Evolutionary conservation across 495 filamentous ascomycete species (phyloP).

Genomic region (Tuber borchii): DNA sequence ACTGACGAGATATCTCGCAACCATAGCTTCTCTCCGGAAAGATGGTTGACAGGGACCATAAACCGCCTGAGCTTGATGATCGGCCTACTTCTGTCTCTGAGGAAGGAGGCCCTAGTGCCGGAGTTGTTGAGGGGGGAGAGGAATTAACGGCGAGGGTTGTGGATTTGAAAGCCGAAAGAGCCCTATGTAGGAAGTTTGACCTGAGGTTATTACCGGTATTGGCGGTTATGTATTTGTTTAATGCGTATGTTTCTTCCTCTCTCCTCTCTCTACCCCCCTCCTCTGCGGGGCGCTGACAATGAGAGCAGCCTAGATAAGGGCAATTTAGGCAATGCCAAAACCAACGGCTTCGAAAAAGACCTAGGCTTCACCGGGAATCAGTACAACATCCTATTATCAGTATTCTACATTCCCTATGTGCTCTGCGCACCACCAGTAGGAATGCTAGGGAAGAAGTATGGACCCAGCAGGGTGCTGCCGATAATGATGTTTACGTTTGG

Average conservation of each 20-base stretch:
- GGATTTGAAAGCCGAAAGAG: conserved; percentile 51
- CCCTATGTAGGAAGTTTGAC: conserved; percentile 61
- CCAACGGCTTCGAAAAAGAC: conserved; percentile 47
- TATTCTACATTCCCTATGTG: conserved; percentile 76
- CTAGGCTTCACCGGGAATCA: conserved; percentile 55
- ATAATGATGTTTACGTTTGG: conserved; percentile 64
- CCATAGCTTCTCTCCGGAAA: background rate
- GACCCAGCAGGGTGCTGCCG: conserved; percentile 58
- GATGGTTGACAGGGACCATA: conserved; percentile 11
- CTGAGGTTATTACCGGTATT: conserved; percentile 57
- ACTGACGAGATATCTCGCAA: background rate
- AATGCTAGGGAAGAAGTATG: conserved; percentile 63
- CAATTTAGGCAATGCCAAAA: conserved; percentile 66
- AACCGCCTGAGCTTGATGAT: conserved; percentile 3
- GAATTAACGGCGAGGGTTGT: conserved; percentile 36
- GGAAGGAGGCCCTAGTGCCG: background rate
- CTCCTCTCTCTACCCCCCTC: background rate
- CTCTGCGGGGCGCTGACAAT: conserved; percentile 52
- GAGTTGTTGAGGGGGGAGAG: conserved; percentile 9
- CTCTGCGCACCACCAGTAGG: conserved; percentile 60
- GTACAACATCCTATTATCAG: conserved; percentile 64
- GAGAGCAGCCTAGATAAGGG: conserved; percentile 55
- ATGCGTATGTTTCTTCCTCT: conserved; percentile 15
- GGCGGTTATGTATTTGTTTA: conserved; percentile 55
- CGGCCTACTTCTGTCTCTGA: conserved; percentile 9